Evolutionary conservation across 805 yeast species (phyloP).

Genomic region (Candida hungchunana): DNA sequence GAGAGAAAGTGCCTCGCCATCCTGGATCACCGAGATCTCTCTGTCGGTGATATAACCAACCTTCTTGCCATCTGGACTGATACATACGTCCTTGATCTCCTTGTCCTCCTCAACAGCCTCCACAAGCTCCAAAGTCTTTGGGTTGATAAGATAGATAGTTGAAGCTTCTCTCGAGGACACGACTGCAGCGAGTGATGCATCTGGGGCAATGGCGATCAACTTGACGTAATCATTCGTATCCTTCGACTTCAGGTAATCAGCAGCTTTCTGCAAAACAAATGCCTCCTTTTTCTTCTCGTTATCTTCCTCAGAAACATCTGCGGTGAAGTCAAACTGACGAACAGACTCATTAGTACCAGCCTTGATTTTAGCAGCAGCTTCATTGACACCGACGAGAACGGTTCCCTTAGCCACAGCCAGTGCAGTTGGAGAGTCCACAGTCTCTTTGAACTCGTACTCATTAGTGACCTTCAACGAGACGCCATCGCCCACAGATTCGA

Average conservation of each 20-base stretch:
- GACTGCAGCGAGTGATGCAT: slow-evolving; percentile 61
- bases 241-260: slow-evolving; percentile 47
- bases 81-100: slow-evolving; percentile 60
- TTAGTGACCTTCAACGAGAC: slow-evolving; percentile 50
- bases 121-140: slow-evolving; percentile 47
- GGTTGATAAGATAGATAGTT: slow-evolving; percentile 56
- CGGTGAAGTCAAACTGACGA: slow-evolving; percentile 45
- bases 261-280: slow-evolving; percentile 56
- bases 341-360: slow-evolving; percentile 66
- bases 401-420: slow-evolving; percentile 48
- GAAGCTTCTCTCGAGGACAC: slow-evolving; percentile 62
- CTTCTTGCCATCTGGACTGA: slow-evolving; percentile 63
- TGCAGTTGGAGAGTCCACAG: slow-evolving; percentile 88
- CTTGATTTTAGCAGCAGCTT: slow-evolving; percentile 52
- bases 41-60: slow-evolving; percentile 59
- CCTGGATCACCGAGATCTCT: slow-evolving; percentile 30
- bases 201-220: slow-evolving; percentile 50
- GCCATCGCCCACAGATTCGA: slow-evolving; percentile 46
- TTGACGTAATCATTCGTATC: slow-evolving; percentile 56
- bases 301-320: slow-evolving; percentile 1
- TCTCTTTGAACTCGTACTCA: slow-evolving; percentile 54
- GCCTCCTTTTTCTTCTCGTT: slow-evolving; percentile 40
- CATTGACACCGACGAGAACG: slow-evolving; percentile 75
- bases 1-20: slow-evolving; percentile 11
- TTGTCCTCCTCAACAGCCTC: slow-evolving; percentile 43